A percentile compares a stretch with the other conserved stretches of the same genome.
Evolutionary conservation across 1,139 yeast genomes (phyloP).

Genomic region (Hemisphaericaspora xylofermentans): DNA sequence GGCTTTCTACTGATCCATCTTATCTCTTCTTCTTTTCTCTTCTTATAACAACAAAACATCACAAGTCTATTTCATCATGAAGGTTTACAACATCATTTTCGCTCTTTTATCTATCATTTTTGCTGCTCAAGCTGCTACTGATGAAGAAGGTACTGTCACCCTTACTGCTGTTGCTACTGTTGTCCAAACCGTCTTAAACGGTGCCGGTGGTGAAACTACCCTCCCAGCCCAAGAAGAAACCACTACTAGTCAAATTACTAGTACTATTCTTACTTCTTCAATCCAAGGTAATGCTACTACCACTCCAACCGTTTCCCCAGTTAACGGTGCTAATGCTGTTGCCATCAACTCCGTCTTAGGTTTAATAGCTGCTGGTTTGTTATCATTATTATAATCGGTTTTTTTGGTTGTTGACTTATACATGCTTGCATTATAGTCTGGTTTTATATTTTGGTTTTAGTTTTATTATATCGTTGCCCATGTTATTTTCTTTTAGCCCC

Average conservation of each 20-base stretch:
- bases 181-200: conserved; percentile 2
- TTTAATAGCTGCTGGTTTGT: neutral
- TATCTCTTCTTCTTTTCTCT: neutral
- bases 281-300: neutral
- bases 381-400: neutral
- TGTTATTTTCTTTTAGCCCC: neutral
- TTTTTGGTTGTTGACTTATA: too few species aligned
- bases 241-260: neutral
- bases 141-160: neutral
- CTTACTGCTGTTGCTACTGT: neutral
- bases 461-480: neutral
- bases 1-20: neutral
- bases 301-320: neutral
- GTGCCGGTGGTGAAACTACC: neutral
- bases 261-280: neutral
- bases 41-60: neutral
- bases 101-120: conserved; percentile 1
- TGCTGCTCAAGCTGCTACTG: conserved; percentile 2
- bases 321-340: neutral
- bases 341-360: neutral
- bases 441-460: neutral
- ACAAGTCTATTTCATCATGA: neutral
- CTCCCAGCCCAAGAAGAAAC: neutral
- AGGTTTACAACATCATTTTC: neutral
- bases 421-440: conserved; percentile 1